Percentiles rank a stretch among this genome's conserved stretches.
Evolutionary conservation across 2,329 filamentous ascomycete species (phyloP).

Genomic region (Grosmannia serpens): DNA sequence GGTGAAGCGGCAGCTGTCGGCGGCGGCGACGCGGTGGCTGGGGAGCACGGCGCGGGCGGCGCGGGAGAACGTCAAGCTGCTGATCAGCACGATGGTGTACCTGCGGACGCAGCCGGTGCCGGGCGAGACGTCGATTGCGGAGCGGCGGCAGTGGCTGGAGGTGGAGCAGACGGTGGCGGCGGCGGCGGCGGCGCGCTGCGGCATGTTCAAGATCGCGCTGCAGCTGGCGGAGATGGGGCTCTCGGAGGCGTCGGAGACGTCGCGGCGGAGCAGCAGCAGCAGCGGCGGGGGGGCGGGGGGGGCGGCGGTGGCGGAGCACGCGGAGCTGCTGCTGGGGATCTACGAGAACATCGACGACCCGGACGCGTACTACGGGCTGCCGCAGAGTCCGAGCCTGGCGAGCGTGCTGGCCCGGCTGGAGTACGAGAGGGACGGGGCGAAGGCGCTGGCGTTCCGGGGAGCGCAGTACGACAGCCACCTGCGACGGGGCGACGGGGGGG

Average conservation of each 20-base stretch:
- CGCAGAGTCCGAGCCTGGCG: slow-evolving; percentile 62
- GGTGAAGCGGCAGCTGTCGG: slow-evolving; percentile 53
- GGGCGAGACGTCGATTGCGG: slow-evolving; percentile 64
- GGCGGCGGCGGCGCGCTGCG: slow-evolving; percentile 61
- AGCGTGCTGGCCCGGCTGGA: slow-evolving; percentile 75
- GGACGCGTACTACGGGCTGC: slow-evolving; percentile 87
- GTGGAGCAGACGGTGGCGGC: slow-evolving; percentile 63
- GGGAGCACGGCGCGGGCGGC: slow-evolving; percentile 29
- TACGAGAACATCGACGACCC: slow-evolving; percentile 93
- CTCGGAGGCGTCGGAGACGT: slow-evolving; percentile 31
- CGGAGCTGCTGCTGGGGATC: slow-evolving; percentile 55
- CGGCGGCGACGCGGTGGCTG: slow-evolving; percentile 54
- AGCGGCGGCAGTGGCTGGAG: slow-evolving; percentile 76
- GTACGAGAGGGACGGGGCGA: slow-evolving; percentile 78
- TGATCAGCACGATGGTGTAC: slow-evolving; percentile 75
- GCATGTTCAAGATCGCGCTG: slow-evolving; percentile 78
- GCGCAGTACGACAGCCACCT: slow-evolving; percentile 85
- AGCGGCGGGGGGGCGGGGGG: background rate
- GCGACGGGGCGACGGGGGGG: slow-evolving; percentile 42
- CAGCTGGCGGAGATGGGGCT: slow-evolving; percentile 67
- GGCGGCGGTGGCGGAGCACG: background rate
- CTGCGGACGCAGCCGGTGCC: slow-evolving; percentile 70
- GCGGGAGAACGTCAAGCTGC: slow-evolving; percentile 54
- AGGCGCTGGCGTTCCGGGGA: slow-evolving; percentile 80
- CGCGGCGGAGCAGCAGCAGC: background rate